Percentiles rank a stretch among this genome's conserved stretches.
Conservation (phyloP, 306 rosid species). For the Abrus pulchellus region DNA sequence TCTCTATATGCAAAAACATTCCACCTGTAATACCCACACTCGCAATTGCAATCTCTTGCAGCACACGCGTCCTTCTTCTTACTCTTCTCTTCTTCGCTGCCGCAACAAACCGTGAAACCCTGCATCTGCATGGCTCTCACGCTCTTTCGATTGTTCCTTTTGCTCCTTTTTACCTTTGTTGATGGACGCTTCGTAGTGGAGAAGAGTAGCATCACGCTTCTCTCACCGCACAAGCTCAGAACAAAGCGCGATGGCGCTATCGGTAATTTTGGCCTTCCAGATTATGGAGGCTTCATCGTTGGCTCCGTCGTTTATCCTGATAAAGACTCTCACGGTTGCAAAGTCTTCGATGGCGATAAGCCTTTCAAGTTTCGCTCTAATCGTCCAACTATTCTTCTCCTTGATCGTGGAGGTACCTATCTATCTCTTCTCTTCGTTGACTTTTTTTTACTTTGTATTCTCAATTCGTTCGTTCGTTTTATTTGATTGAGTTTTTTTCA, state of each 20-base stretch:
- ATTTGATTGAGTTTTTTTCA: not conserved
- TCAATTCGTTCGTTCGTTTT: not conserved
- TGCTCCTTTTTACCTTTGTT: conserved; percentile 39
- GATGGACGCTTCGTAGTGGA: conserved; percentile 81
- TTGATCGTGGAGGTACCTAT: conserved; percentile 91
- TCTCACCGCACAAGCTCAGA: conserved; percentile 62
- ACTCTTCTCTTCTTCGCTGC: not conserved
- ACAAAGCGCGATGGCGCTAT: conserved; percentile 74
- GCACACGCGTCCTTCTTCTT: conserved; percentile 27
- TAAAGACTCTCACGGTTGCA: conserved; percentile 62
- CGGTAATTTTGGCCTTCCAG: conserved; percentile 91
- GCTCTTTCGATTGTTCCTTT: not conserved
- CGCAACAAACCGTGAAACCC: conserved; percentile 11
- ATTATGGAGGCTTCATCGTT: conserved; percentile 83
- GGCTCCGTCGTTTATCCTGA: conserved; percentile 80
- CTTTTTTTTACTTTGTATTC: conserved; percentile 28
- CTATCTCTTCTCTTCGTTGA: conserved; percentile 18
- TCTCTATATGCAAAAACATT: conserved; percentile 40
- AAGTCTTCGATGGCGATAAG: conserved; percentile 75
- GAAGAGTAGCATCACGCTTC: conserved; percentile 71
- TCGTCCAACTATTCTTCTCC: conserved; percentile 70
- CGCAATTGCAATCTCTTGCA: conserved; percentile 46
- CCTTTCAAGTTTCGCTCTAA: conserved; percentile 59
- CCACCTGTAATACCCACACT: no score
- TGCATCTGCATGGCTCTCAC: no score